Evolutionary conservation across 2,329 filamentous ascomycete species (phyloP).

Genomic region (Microdochium trichocladiopsis): DNA sequence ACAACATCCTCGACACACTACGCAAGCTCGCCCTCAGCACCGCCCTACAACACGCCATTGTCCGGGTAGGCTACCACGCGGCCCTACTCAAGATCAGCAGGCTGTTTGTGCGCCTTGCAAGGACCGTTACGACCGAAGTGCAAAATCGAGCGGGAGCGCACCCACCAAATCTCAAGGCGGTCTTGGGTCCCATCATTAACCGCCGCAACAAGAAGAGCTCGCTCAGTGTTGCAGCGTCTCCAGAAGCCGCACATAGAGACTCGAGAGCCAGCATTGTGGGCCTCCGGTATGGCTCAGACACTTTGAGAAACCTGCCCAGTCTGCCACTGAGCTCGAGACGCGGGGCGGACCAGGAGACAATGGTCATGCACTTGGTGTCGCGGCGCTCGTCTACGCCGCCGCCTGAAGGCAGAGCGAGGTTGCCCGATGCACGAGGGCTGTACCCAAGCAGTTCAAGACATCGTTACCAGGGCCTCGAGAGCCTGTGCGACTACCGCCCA

Average conservation of each 20-base stretch:
- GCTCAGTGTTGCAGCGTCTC: not conserved
- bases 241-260: not conserved
- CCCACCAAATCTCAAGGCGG: not conserved
- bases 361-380: not conserved
- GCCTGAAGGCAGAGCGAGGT: not conserved
- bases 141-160: not conserved
- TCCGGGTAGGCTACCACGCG: not conserved
- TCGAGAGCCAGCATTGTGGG: no score
- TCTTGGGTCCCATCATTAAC: not conserved
- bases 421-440: not conserved
- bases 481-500: not conserved
- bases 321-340: not conserved
- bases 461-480: not conserved
- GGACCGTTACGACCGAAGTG: not conserved
- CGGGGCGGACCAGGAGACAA: not conserved
- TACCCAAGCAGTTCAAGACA: not conserved
- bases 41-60: not conserved
- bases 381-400: not conserved
- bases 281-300: not conserved
- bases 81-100: not conserved
- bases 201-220: not conserved
- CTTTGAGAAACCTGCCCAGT: not conserved
- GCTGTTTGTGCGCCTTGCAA: not conserved
- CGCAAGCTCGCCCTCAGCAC: constrained; percentile 1
- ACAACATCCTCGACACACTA: not conserved